These are phyloP conservation scores for Bryopsis sp. DNA, from an alignment of 139 green algal species.

Conservation along the genomic window DNA sequence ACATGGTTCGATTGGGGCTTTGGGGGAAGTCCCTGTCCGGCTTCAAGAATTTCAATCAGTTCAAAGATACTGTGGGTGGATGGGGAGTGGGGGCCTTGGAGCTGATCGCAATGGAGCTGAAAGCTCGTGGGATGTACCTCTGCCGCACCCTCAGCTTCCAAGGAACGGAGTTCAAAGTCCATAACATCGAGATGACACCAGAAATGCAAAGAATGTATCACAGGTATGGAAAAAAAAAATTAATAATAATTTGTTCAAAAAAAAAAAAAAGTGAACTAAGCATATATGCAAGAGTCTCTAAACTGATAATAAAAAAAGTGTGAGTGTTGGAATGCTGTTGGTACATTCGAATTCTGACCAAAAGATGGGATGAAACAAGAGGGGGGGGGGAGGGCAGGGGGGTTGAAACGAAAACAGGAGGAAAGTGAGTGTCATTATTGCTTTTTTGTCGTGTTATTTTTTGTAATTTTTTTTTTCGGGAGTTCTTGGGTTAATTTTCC, in stretches of 20 bases:
- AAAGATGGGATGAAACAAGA: too few species aligned
- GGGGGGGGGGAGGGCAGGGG: too few species aligned
- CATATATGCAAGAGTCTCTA: too few species aligned
- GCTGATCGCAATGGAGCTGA: conserved; percentile 61
- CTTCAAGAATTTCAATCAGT: conserved; percentile 30
- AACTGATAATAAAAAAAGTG: too few species aligned
- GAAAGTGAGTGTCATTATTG: too few species aligned
- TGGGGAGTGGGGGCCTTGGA: conserved; percentile 52
- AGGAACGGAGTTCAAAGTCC: conserved; percentile 11
- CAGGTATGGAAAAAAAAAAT: neutral
- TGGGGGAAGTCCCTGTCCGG: conserved; percentile 43
- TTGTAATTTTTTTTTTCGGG: too few species aligned
- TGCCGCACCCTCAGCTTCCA: conserved; percentile 32
- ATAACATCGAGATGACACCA: neutral
- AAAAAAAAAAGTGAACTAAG: too few species aligned
- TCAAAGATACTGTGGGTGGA: conserved; percentile 21
- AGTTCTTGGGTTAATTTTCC: too few species aligned
- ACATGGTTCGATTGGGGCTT: conserved; percentile 73
- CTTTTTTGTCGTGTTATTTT: too few species aligned
- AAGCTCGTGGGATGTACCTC: conserved; percentile 33
- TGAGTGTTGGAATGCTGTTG: too few species aligned
- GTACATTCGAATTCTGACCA: too few species aligned
- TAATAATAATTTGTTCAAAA: neutral
- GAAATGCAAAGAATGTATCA: neutral
- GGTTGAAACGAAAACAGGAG: too few species aligned